Base-by-base conservation (phyloP, 2,329 filamentous ascomycete species). In the Fusarium beomiforme region DNA sequence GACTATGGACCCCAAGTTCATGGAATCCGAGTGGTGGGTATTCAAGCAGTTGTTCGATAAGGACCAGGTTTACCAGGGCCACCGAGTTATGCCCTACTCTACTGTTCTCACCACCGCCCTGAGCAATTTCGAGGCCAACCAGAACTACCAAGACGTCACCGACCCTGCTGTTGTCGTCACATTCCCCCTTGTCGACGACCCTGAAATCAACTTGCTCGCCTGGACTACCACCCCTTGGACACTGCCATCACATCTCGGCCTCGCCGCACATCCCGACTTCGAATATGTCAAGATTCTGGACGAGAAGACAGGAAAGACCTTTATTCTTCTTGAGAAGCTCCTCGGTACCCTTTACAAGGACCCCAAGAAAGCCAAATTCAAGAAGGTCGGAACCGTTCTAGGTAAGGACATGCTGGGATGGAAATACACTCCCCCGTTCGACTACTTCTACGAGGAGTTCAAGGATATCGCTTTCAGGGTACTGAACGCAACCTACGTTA, bases 1-100 rank as follows among this genome's bases (percentile, higher is more conserved):
- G 91, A 97, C 94, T 37, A 97, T 98, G 94, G 92, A 98, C 80
- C 87, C 91, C n/a, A 91, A 86, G 23, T 98, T 97, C 83, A 98
- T 98, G 95, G 95, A 98, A 84, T 92, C 92, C 0, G 90, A 93
- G 72, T 98, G 95, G 95, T 98, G 95, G 95, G 92, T 96, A 21
- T 97, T 97, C 86, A 97, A 96, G 85, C 90, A 95, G 79, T 87
- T 98, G 26, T 97, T 93, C 80, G 93, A 97, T 75, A 97, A 97
- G 83, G 93, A 90, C 61, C 86, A 92, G 69, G 94, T 98, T 59
- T 98, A 98, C 80, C 92, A 94, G 74, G 95, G 94, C 44, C 93
- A 96, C 81, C 90, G 91, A 78, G 94, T 98, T 69, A 96, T 98
- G 93, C 95, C 95, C 16, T 98, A 96, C 82, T 97, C 94, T 33